Base-by-base conservation (phyloP, 148 eudicot species). In the Cornus controversa region DNA sequence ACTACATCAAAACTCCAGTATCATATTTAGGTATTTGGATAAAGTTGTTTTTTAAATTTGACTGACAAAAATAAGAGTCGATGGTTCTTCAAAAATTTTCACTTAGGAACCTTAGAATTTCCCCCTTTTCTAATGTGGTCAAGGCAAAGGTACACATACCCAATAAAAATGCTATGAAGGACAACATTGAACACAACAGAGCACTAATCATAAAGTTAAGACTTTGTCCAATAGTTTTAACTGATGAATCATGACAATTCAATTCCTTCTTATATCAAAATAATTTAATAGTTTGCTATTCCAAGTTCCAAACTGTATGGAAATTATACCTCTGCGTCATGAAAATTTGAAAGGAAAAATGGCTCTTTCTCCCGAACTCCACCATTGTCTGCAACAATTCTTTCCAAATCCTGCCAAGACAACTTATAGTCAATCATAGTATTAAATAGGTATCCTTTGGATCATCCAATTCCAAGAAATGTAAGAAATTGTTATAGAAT, bases 351-450 rank as follows among this genome's bases (percentile, higher is more conserved):
- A 71, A 94, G 84, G 79, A 76, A 88, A 86, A 94, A 94, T 29
- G 98, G 96, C 75, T 94, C 98, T 74, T 89, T 78, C 80, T 90
- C 97, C 34, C 84, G 72, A 77, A 88, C 76, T 79, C 92, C 98
- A 23, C 87, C 89, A 69, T 85, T 86, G 72, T 83, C 85, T 70
- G 84, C 86, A 67, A 87, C 53, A 57, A 92, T 91, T 84, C 90
- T 91, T 79, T 90, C 93, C 73, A 94, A 77, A 75, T 91, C 98
- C 98, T 94, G 82, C 63, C 15, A 75, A 16, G 66, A 80, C 16
- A 69, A 81, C 3, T 20, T 66, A 47, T 25, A 31, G 36, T 22
- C 11, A 66, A 27, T 45, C 14, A 24, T 29, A 78, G 66, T 26
- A 79, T 14, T 31, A 25, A 22, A 23, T 42, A 29, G 69, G 54